phyloP scores from a whole-genome alignment of 2,329 filamentous ascomycete genomes.

The Chaetomiaceae sp. region DNA sequence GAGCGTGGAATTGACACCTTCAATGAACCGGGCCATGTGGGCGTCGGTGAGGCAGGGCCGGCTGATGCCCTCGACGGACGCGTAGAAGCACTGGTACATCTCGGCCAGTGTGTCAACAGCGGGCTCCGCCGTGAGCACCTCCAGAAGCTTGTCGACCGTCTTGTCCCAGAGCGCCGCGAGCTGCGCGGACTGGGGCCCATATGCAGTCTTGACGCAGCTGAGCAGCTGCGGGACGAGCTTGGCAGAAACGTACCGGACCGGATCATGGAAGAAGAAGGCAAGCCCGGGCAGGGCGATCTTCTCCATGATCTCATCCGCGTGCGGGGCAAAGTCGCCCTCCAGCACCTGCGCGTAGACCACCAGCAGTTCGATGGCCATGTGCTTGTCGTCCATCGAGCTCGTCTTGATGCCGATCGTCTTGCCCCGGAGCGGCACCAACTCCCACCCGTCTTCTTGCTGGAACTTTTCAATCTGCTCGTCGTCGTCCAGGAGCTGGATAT shows the following conservation, averaged over 20 bases:
- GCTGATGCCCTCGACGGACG: constrained; percentile 90
- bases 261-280: constrained; percentile 98
- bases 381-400: constrained; percentile 94
- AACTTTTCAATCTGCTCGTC: constrained; percentile 91
- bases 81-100: constrained; percentile 99
- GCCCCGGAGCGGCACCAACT: constrained; percentile 91
- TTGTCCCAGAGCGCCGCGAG: constrained; percentile 78
- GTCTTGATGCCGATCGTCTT: constrained; percentile 99
- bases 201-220: constrained; percentile 89
- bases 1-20: constrained; percentile 76
- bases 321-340: constrained; percentile 87
- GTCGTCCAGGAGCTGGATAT: constrained; percentile 92
- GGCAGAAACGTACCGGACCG: constrained; percentile 88
- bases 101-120: constrained; percentile 94
- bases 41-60: constrained; percentile 71
- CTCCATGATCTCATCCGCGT: constrained; percentile 89
- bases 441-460: constrained; percentile 95
- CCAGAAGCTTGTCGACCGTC: constrained; percentile 85
- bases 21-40: constrained; percentile 84
- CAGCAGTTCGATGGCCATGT: constrained; percentile 98
- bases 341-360: constrained; percentile 96
- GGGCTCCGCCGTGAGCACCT: constrained; percentile 88
- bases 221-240: constrained; percentile 91
- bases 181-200: constrained; percentile 73
- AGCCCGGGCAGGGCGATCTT: constrained; percentile 91